These are phyloP conservation scores for Globisporangium lucens DNA, from an alignment of 352 stramenopile genomes.

Conservation along the genomic window DNA sequence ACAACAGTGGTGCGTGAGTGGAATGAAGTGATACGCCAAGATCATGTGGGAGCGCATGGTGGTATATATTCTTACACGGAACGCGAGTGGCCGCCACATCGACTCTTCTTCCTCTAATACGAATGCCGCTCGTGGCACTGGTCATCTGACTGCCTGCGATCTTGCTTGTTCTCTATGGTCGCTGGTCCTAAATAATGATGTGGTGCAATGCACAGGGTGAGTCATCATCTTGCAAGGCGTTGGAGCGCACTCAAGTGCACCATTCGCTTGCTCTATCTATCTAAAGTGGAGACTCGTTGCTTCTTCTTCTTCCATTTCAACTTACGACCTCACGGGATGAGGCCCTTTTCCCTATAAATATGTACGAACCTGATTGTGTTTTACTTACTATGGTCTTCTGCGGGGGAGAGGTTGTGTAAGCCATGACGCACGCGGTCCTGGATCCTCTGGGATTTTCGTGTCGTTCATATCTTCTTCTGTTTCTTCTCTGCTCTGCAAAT, in stretches of 20 bases:
- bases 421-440: constrained; percentile 14
- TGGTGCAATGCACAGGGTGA: constrained; percentile 3
- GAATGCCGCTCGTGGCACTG: neutral
- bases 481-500: neutral
- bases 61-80: constrained; percentile 7
- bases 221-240: neutral
- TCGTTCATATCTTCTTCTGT: constrained; percentile 9
- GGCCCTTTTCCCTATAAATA: constrained; percentile 41
- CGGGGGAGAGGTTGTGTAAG: constrained; percentile 16
- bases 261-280: constrained; percentile 7
- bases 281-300: constrained; percentile 3
- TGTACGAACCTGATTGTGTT: constrained; percentile 43
- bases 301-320: constrained; percentile 36
- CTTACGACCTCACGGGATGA: constrained; percentile 19
- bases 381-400: constrained; percentile 23
- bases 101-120: neutral
- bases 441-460: constrained; percentile 12
- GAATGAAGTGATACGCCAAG: neutral
- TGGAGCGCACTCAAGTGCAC: neutral
- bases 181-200: constrained; percentile 7
- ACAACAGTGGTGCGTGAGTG: neutral
- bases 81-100: neutral
- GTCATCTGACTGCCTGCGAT: neutral
- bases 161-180: constrained; percentile 4
- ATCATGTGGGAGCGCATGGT: neutral